Conservation (phyloP, 2,329 filamentous ascomycete genomes). For the Blastomyces percursus region DNA sequence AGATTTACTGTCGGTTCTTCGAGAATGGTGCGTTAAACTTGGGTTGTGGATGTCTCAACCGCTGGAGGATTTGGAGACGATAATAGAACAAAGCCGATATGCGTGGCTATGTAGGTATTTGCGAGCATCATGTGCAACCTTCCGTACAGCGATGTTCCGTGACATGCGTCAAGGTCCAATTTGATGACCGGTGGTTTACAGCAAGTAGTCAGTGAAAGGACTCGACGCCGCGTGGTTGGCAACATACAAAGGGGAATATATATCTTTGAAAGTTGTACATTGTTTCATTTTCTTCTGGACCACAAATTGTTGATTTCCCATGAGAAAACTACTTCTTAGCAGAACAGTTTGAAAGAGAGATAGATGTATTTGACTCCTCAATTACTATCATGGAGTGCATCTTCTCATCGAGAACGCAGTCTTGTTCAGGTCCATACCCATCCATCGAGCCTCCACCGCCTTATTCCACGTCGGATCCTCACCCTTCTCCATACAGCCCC, state of each 20-base stretch:
- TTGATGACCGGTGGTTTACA: background rate
- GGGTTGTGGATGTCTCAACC: conserved; percentile 12
- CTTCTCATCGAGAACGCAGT: background rate
- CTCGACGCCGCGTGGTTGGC: background rate
- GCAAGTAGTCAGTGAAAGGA: background rate
- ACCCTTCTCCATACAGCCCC: background rate
- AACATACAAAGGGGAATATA: background rate
- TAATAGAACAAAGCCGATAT: conserved; percentile 8
- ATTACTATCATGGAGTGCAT: background rate
- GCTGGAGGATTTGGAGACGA: conserved; percentile 13
- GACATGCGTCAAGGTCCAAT: background rate
- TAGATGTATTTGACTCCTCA: background rate
- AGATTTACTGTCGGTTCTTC: background rate
- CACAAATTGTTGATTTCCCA: background rate
- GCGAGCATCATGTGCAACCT: too few species aligned
- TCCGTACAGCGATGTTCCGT: background rate
- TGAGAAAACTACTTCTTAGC: background rate
- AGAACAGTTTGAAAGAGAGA: background rate
- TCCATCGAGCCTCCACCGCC: background rate
- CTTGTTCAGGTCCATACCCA: background rate
- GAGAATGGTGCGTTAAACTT: background rate
- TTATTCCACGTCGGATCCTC: background rate
- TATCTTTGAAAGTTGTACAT: background rate
- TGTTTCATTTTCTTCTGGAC: background rate
- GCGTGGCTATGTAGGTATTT: background rate